phyloP scores from a whole-genome alignment of 352 stramenopile species.

The Phytophthora crassamura region DNA sequence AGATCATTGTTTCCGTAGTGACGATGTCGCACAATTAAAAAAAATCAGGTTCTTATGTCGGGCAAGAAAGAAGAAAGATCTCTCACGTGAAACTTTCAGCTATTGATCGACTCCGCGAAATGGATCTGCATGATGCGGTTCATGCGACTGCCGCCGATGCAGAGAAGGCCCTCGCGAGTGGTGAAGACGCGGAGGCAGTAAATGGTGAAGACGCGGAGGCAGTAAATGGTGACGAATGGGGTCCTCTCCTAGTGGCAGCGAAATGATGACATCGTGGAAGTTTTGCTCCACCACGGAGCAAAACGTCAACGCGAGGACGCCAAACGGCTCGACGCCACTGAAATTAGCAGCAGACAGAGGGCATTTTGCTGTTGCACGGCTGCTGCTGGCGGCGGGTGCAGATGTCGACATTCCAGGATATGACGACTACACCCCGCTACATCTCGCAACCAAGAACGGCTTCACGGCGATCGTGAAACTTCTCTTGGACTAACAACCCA shows the following conservation, averaged over 20 bases:
- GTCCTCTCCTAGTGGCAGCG: background rate
- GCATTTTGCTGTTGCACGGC: background rate
- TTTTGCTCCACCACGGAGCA: background rate
- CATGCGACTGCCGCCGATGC: too few species aligned
- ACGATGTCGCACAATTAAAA: too few species aligned
- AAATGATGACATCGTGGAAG: background rate
- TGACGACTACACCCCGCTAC: background rate
- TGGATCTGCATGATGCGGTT: too few species aligned
- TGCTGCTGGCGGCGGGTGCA: background rate
- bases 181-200: too few species aligned
- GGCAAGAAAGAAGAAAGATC: too few species aligned
- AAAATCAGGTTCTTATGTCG: too few species aligned
- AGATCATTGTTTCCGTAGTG: too few species aligned
- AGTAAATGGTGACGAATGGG: background rate
- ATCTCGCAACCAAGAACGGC: background rate
- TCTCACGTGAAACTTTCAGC: too few species aligned
- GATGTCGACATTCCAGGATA: background rate
- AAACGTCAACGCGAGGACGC: background rate
- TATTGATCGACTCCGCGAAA: too few species aligned
- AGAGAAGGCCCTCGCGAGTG: too few species aligned
- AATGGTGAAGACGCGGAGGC: background rate
- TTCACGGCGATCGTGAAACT: background rate
- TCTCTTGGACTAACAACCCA: background rate
- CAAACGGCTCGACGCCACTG: background rate
- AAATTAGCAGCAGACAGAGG: background rate